A percentile compares a stretch with the other conserved stretches of the same genome.
Evolutionary conservation across 2,329 filamentous ascomycete species (phyloP).

Genomic region (Knufia fluminis): DNA sequence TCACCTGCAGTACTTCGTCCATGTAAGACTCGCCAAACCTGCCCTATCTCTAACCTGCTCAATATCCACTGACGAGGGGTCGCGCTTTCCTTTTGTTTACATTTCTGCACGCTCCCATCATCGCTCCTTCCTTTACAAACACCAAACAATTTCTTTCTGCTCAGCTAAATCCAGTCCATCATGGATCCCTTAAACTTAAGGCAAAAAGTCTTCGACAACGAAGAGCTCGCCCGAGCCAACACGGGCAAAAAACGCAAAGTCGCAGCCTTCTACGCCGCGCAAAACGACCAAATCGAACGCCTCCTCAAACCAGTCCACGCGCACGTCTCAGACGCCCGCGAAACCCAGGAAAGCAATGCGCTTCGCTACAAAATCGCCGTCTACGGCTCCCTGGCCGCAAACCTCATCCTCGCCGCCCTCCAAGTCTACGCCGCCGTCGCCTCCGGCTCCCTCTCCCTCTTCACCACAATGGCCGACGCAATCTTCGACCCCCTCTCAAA

Average conservation of each 20-base stretch:
- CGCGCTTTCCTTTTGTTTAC: too few species aligned
- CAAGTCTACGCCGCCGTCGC: slow-evolving; percentile 84
- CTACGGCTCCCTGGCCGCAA: slow-evolving; percentile 63
- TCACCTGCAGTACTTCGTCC: too few species aligned
- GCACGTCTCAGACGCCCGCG: slow-evolving; percentile 70
- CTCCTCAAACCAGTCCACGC: slow-evolving; percentile 89
- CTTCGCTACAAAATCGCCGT: slow-evolving; percentile 55
- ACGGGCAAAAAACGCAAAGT: slow-evolving; percentile 38
- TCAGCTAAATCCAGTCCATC: too few species aligned
- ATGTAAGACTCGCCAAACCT: too few species aligned
- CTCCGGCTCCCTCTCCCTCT: slow-evolving; percentile 85
- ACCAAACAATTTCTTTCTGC: too few species aligned
- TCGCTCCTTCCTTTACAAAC: too few species aligned
- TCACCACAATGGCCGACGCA: slow-evolving; percentile 94
- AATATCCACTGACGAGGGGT: too few species aligned
- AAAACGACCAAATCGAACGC: slow-evolving; percentile 89
- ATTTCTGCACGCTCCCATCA: too few species aligned
- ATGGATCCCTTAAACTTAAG: not conserved
- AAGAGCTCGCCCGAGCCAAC: not conserved
- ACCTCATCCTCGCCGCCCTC: slow-evolving; percentile 65
- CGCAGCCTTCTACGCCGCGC: slow-evolving; percentile 73
- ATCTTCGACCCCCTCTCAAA: slow-evolving; percentile 90
- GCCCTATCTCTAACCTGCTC: too few species aligned
- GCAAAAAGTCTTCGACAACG: not conserved
- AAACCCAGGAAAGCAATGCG: slow-evolving; percentile 72